Evolutionary conservation across 2,329 filamentous ascomycete species (phyloP).

Genomic region (Drechslera avenae): DNA sequence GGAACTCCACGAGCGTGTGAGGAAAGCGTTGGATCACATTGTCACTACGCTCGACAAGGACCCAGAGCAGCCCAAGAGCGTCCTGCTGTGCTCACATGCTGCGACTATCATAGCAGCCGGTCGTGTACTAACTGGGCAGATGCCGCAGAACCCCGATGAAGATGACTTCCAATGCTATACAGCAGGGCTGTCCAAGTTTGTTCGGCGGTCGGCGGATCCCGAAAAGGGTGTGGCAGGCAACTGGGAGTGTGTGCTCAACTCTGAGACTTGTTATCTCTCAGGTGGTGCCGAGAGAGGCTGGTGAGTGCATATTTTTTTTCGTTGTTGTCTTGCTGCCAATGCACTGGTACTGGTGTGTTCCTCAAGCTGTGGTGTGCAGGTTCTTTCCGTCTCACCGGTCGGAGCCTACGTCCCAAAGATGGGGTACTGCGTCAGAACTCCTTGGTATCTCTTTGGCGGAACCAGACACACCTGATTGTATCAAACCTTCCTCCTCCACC

Average conservation of each 20-base stretch:
- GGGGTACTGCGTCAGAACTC: no score
- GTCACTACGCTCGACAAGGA: slow-evolving; percentile 72
- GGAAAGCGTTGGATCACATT: slow-evolving; percentile 70
- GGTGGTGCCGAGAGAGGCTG: slow-evolving; percentile 87
- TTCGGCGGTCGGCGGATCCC: slow-evolving; percentile 52
- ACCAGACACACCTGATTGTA: no score
- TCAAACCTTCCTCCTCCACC: neutral
- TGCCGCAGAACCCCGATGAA: slow-evolving; percentile 71
- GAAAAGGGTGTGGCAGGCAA: slow-evolving; percentile 71
- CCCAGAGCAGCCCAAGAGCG: slow-evolving; percentile 66
- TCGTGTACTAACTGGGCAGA: slow-evolving; percentile 74
- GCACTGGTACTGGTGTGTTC: neutral
- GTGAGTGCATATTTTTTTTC: slow-evolving; percentile 56
- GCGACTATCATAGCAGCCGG: slow-evolving; percentile 88
- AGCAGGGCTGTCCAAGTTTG: slow-evolving; percentile 76
- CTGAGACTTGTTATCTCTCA: slow-evolving; percentile 81
- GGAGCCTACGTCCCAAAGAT: no score
- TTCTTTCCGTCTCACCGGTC: no score
- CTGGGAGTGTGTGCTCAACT: slow-evolving; percentile 81
- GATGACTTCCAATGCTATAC: slow-evolving; percentile 89
- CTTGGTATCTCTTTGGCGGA: no score
- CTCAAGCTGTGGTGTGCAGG: neutral
- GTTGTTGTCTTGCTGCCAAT: neutral
- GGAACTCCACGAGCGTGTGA: slow-evolving; percentile 79
- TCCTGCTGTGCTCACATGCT: slow-evolving; percentile 87